Evolutionary conservation across 352 stramenopile genomes (phyloP), one percentile per base, ranked within the genome.

Genomic region (Elongisporangium anandrum): DNA sequence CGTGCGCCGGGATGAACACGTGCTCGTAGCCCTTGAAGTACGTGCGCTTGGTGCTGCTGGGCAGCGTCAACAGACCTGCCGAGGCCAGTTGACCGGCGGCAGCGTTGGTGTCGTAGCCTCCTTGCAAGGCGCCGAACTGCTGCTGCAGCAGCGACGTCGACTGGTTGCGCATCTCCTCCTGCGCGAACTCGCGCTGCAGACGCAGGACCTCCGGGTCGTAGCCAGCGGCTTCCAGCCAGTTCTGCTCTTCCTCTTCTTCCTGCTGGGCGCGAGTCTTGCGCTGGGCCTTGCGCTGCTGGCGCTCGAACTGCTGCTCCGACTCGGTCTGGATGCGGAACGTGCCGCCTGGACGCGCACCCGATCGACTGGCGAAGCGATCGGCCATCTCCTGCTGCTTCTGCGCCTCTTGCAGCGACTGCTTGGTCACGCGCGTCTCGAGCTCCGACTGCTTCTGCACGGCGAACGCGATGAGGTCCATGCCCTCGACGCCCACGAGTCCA

Each of bases 391-490:
- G 67, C 56, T 74, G 75, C 21, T 74, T 75, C 34, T 72, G 70
- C 10, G 68, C 64, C 3, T 90, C 72, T 48, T 79, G 63, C 20
- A 87, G 61, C 50, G 73, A 64, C 60, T 75, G 61, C 17, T 68
- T 71, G 1, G 64, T 84, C 21, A 79, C 71, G 45, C 22, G 52
- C 7, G 47, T 59, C 10, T 52, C 57, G 3, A 87, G 56, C 12
- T 73, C 66, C 21, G 70, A 38, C 53, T 76, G 55, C 29, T 88
- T 73, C 58, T 90, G 79, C 39, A 90, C 66, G 38, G 80, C 75
- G 52, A 93, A 91, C 12, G 84, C 73, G 57, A 95, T 95, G 13
- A 95, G 61, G 34, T 92, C 83, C 79, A 95, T 90, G 63, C 85
- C 83, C 52, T 95, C 83, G 17, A 90, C 82, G n/a, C 85, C 85